Conservation (phyloP, 2,329 filamentous ascomycete genomes). For the Xylaria sp. region DNA sequence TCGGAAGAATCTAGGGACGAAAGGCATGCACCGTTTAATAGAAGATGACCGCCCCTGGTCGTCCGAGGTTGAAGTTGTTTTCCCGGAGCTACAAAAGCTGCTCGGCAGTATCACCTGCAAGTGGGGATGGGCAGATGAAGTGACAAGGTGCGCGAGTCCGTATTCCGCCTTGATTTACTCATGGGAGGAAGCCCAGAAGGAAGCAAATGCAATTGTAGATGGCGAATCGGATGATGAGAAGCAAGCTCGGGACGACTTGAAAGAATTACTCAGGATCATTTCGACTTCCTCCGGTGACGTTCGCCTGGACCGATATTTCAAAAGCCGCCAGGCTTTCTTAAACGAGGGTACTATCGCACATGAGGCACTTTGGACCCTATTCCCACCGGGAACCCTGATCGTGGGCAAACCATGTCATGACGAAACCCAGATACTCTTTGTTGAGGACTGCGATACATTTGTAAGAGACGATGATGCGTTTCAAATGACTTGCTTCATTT, state of each 20-base stretch:
- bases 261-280: slow-evolving; percentile 12
- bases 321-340: slow-evolving; percentile 1
- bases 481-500: slow-evolving; percentile 2
- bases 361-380: slow-evolving; percentile 12
- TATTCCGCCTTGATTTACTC: slow-evolving; percentile 9
- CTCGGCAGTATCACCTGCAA: slow-evolving; percentile 12
- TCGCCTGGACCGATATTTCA: slow-evolving; percentile 11
- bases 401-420: slow-evolving; percentile 9
- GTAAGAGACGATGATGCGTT: background rate
- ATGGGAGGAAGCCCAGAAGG: slow-evolving; percentile 8
- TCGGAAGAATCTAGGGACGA: background rate
- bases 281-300: slow-evolving; percentile 15
- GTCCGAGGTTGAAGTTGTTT: slow-evolving; percentile 8
- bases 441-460: background rate
- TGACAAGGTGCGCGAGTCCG: background rate
- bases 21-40: background rate
- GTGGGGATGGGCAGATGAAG: slow-evolving; percentile 10
- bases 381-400: slow-evolving; percentile 11
- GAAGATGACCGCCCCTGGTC: background rate
- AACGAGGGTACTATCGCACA: slow-evolving; percentile 5
- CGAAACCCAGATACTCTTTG: slow-evolving; percentile 11
- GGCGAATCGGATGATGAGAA: slow-evolving; percentile 1
- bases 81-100: slow-evolving; percentile 8
- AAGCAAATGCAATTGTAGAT: background rate
- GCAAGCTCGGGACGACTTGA: slow-evolving; percentile 11